These are phyloP conservation scores for Chloropicon primus DNA, from an alignment of 139 green algal genomes.

Conservation along the genomic window DNA sequence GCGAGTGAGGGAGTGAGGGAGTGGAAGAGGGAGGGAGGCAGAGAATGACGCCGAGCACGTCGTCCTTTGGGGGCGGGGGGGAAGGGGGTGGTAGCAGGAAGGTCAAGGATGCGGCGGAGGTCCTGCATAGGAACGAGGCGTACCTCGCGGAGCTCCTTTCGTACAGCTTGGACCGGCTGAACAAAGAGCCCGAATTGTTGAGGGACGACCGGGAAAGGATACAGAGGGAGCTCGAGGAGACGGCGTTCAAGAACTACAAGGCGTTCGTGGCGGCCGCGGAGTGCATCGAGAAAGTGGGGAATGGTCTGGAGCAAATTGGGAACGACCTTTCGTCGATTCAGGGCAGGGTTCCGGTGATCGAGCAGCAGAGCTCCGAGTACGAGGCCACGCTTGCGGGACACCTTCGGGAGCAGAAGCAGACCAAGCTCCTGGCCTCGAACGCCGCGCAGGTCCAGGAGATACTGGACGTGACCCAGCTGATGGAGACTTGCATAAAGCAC, in stretches of 20 bases:
- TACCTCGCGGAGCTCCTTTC: conserved; percentile 4
- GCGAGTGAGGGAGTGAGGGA: too few species aligned
- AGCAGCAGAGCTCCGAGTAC: not conserved
- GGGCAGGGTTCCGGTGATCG: not conserved
- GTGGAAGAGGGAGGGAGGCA: too few species aligned
- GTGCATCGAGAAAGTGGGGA: conserved; percentile 29
- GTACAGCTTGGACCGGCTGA: conserved; percentile 61
- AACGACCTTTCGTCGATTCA: not conserved
- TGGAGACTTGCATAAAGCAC: conserved; percentile 88
- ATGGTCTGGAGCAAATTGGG: conserved; percentile 20
- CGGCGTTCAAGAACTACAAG: conserved; percentile 42
- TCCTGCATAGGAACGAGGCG: not conserved
- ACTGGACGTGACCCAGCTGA: conserved; percentile 87
- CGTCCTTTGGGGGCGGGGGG: too few species aligned
- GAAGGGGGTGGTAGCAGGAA: too few species aligned
- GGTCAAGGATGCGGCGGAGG: not conserved
- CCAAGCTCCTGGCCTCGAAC: not conserved
- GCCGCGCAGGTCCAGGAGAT: conserved; percentile 62
- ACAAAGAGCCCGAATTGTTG: conserved; percentile 86
- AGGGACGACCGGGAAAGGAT: conserved; percentile 60
- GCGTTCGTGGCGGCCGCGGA: conserved; percentile 46
- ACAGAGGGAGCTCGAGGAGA: conserved; percentile 51
- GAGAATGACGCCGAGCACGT: too few species aligned
- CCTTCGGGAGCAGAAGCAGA: not conserved
- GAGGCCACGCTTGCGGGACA: not conserved